Base-by-base conservation (phyloP, 1,284 basidiomycete genomes). In the Marasmius sp. region DNA sequence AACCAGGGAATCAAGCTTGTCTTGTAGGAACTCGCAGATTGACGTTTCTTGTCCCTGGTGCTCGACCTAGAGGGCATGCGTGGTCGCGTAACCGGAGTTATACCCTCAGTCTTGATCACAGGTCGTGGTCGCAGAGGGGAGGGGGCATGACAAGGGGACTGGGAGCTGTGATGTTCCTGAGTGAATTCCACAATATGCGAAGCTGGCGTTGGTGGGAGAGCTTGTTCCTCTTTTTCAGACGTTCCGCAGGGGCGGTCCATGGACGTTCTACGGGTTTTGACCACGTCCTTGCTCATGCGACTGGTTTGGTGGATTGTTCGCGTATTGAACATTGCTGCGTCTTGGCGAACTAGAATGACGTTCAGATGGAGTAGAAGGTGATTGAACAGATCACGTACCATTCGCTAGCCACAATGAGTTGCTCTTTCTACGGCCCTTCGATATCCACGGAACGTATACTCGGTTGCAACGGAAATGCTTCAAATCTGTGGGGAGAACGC, bases 401-500 rank as follows among this genome's bases (percentile, higher is more conserved):
- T 68, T 72, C 3, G 57, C 60, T 52, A 76, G 77, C 72, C 71
- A 75, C 37, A 68, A 60, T 0, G 76, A 70, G 49, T 74, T 69
- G 22, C 75, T 76, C 37, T 69, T 64, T n/a, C 80, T 68, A 41
- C 68, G 68, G 18, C 80, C 79, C 63, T 80, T 80, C 45, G 77
- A 79, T 6, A 77, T 63, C 79, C 80, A 82, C 0, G 81, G 81
- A 5, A 79, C 76, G 61, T 78, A 82, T 1, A 81, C 74, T 4
- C 74, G 68, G 62, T 83, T 82, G 63, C 81, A 83, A 0, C 76
- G 71, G 61, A 76, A 75, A 64, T 83, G 81, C 2, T 77, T 72
- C 6, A 82, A 71, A 63, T 82, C 80, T 75, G 36, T 10, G 36
- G 33, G 27, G 27, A 16, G 43, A 20, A 22, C 47, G 20, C 8